Evolutionary conservation across 208 protist species (phyloP).

Genomic region (Vickermania spadyakhi): DNA sequence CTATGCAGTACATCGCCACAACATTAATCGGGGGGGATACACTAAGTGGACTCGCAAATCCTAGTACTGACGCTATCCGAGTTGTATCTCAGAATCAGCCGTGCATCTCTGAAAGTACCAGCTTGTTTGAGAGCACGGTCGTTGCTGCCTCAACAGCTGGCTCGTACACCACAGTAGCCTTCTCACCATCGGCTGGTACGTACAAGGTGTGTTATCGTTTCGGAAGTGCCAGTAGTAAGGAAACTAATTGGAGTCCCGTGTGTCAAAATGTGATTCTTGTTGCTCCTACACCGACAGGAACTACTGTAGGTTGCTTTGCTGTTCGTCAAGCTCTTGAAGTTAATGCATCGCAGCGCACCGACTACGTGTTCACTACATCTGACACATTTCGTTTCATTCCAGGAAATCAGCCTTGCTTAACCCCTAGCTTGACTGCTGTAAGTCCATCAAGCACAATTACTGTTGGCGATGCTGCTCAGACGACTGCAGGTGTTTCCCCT

Average conservation of each 20-base stretch:
- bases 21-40: slow-evolving; percentile 17
- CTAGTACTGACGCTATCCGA: slow-evolving; percentile 30
- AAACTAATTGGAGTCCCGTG: slow-evolving; percentile 76
- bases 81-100: slow-evolving; percentile 49
- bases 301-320: slow-evolving; percentile 42
- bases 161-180: slow-evolving; percentile 30
- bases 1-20: slow-evolving; percentile 73
- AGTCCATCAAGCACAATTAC: slow-evolving; percentile 26
- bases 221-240: slow-evolving; percentile 15
- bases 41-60: slow-evolving; percentile 6
- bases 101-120: slow-evolving; percentile 43
- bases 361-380: slow-evolving; percentile 12
- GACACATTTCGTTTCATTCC: slow-evolving; percentile 49
- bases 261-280: slow-evolving; percentile 35
- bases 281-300: slow-evolving; percentile 31
- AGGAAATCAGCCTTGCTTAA: slow-evolving; percentile 40
- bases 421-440: slow-evolving; percentile 13
- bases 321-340: slow-evolving; percentile 49
- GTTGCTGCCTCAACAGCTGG: slow-evolving; percentile 4
- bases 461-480: slow-evolving; percentile 36
- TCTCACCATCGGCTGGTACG: slow-evolving; percentile 26
- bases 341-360: slow-evolving; percentile 14
- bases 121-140: slow-evolving; percentile 26
- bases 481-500: slow-evolving; percentile 20
- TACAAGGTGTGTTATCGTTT: slow-evolving; percentile 88